Evolutionary conservation across 306 rosid species (phyloP), one percentile per base, ranked within the genome.

Genomic region (Cicer pinnatifidum): DNA sequence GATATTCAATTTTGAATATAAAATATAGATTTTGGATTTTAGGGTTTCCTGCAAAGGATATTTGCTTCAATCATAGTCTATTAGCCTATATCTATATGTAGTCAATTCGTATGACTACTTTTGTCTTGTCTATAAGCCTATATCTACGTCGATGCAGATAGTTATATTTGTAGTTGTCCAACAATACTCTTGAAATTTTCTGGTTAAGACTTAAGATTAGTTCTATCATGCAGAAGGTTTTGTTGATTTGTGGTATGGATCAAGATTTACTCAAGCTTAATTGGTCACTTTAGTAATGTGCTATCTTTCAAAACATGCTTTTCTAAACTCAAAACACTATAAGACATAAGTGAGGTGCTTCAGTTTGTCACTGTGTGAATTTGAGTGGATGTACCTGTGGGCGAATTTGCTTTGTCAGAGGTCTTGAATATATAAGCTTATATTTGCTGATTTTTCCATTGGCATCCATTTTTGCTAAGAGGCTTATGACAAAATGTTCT

Each of bases 381-480:
- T 75, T 75, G 40, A 65, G 48, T 43, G 15, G 54, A 63, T 33
- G 51, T 69, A 35, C 46, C 51, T 28, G 35, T 20, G 17, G 77
- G 43, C 1, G 6, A 57, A 23, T 5, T 37, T 73, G 12, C 71
- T 44, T 64, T 68, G 37, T 58, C 17, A 11, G 52, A 52, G 13
- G 52, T 13, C 52, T 79, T 75, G 54, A 52, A 7, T 51, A 19
- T 11, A 40, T 61, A 16, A 16, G 23, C 63, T 12, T 56, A 8
- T 67, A 5, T 35, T 23, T 33, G 12, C 44, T 20, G 57, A 11
- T 52, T 13, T 46, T 40, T 60, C 64, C 28, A 33, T 35, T 59
- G 43, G 15, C 63, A 45, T 53, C 64, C 23, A 39, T 63, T 74
- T 53, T 74, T 53, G 47, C 64, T 23, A 16, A 63, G 70, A 28